These are phyloP conservation scores for Prunus yedoensis DNA, from an alignment of 331 rosid genomes.

Conservation along the genomic window DNA sequence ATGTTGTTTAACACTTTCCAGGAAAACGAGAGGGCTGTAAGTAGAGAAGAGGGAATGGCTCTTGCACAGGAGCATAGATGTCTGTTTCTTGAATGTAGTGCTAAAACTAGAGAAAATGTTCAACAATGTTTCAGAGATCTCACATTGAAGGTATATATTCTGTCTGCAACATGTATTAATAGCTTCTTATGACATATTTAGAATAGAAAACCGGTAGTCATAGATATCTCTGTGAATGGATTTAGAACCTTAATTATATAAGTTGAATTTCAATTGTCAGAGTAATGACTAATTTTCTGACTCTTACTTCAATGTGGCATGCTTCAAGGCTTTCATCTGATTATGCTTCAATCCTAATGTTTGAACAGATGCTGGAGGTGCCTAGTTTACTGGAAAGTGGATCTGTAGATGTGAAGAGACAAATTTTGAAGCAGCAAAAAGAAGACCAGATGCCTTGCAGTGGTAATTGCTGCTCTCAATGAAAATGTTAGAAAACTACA, in stretches of 20 bases:
- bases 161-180: too few relatives aligned
- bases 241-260: too few relatives aligned
- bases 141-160: slow-evolving; percentile 52
- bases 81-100: slow-evolving; percentile 82
- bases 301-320: too few relatives aligned
- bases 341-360: background rate
- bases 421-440: slow-evolving; percentile 48
- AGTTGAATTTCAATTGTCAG: too few relatives aligned
- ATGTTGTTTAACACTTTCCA: slow-evolving; percentile 23
- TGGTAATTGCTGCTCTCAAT: slow-evolving; percentile 59
- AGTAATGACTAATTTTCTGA: too few relatives aligned
- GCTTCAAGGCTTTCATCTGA: slow-evolving; percentile 11
- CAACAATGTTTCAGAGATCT: slow-evolving; percentile 76
- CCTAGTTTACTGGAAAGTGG: slow-evolving; percentile 72
- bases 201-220: too few relatives aligned
- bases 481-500: slow-evolving; percentile 1
- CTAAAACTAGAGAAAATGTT: slow-evolving; percentile 83
- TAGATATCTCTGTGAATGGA: too few relatives aligned
- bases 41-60: slow-evolving; percentile 81
- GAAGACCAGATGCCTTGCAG: slow-evolving; percentile 28
- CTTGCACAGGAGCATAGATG: slow-evolving; percentile 72
- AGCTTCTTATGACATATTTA: too few relatives aligned
- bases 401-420: slow-evolving; percentile 58
- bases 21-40: slow-evolving; percentile 77
- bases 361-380: slow-evolving; percentile 64